Base-by-base conservation (phyloP, 441 rosid species). In the Pelargonium citronellum region DNA sequence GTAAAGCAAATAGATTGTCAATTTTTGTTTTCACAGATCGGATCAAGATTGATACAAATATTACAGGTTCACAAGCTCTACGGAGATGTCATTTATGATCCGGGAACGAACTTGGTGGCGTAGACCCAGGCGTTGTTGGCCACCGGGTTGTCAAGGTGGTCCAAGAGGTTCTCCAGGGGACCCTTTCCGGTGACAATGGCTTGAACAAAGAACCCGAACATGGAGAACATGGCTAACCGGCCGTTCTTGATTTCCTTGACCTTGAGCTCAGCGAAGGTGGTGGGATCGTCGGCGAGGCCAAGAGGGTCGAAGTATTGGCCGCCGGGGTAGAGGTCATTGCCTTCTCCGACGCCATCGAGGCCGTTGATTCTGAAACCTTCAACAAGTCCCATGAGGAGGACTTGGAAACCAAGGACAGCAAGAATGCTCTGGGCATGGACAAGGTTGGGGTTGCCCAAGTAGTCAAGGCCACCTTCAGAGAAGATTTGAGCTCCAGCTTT, bases 231-330 rank as follows among this genome's bases (percentile, higher is more conserved):
- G 17, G 70, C 70, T 17, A 68, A 30, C 9, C 70, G 24, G 10
- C 70, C 70, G 12, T 68, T 68, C 70, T 68, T 68, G 39, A 68
- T 24, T 61, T 68, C 70, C 70, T 68, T 68, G 61, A 68, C 70
- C 70, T 68, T 68, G 61, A 68, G 41, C 70, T 68, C 70, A 13
- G 70, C 70, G 17, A 68, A 68, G 7, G 70, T 55, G 11, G 51
- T 55, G 12, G 70, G 70, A 27, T 68, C 70, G 7, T 68, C 58
- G 4, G 70, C 70, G 19, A 68, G 60, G 30, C 70, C 70, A 1
- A 68, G 55, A 4, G 70, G 70, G 60, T 68, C 70, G 6, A 68
- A 68, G 17, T 20, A 22, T 24, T 55, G 61, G 3, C 70, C 70
- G 22, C 70, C 70, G 8, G 70, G 70, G 62, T 68, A 68, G 41